Evolutionary conservation across 179 eudicot genomes (phyloP), one percentile per base, ranked within the genome.

Genomic region (Spinacia oleracea): DNA sequence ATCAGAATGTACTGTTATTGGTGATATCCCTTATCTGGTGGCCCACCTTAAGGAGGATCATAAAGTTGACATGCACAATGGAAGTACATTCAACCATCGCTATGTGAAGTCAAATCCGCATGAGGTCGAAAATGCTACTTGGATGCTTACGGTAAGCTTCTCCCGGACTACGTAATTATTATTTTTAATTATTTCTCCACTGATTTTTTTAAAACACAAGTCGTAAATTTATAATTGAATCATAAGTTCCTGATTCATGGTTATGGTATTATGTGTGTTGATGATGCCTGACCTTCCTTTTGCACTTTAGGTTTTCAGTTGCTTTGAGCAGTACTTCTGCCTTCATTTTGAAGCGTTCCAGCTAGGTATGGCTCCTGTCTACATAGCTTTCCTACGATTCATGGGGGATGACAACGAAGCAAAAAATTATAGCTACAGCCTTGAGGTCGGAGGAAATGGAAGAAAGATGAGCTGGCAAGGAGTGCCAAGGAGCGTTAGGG

Each of bases 11-110:
- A 83, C 90, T 9, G 93, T 84, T 16, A 67, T 85, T 58, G 97
- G 97, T 38, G 94, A 90, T 75, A 92, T 92, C 60, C 90, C 90
- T 4, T 83, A 63, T 82, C 86, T 92, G 48, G 97, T 92, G 72
- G 80, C 88, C 59, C 97, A 91, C 72, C 85, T 91, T 23, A 91
- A 90, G 88, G 93, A 91, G 55, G 93, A 90, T 71, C 96, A 91
- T 79, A 89, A 90, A 79, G 96, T 91, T 80, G 96, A 91, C 81
- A 91, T 91, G 97, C 97, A 92, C 85, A 87, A 59, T 83, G 94
- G 97, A 38, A 89, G 89, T 81, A 92, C 92, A 53, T 92, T 92
- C 81, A 92, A 92, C 81, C 97, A 92, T 79, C 94, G 94, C 58
- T 92, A 92, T 84, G 97, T 92, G 67, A 91, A 91, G 80, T 86